Percentiles rank a stretch among this genome's conserved stretches.
Conservation (phyloP, 2,329 filamentous ascomycete species). For the Dactylella cylindrospora region DNA sequence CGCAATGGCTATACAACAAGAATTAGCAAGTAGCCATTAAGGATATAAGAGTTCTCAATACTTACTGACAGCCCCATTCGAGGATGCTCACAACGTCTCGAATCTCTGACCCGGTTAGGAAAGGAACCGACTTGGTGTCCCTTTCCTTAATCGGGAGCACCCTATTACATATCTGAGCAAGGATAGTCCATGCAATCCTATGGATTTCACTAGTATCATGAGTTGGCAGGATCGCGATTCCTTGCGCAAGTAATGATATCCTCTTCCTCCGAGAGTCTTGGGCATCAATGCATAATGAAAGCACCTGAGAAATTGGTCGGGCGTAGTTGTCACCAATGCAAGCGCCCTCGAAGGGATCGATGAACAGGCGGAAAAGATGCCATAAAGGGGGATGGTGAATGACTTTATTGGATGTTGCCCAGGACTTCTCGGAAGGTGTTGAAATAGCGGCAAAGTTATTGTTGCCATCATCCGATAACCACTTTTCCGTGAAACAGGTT, state of each 20-base stretch:
- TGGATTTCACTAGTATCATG: slow-evolving; percentile 56
- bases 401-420: slow-evolving; percentile 57
- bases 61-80: slow-evolving; percentile 57
- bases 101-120: slow-evolving; percentile 67
- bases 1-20: slow-evolving; percentile 16
- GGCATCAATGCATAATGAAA: slow-evolving; percentile 43
- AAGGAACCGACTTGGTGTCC: slow-evolving; percentile 54
- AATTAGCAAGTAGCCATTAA: background rate
- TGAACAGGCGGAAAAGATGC: slow-evolving; percentile 66
- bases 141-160: slow-evolving; percentile 51
- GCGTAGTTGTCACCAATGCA: slow-evolving; percentile 55
- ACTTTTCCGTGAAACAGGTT: slow-evolving; percentile 66
- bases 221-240: slow-evolving; percentile 58
- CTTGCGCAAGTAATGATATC: slow-evolving; percentile 49
- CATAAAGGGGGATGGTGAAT: slow-evolving; percentile 61
- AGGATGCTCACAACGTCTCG: slow-evolving; percentile 69
- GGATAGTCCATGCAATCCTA: slow-evolving; percentile 57
- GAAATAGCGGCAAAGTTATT: slow-evolving; percentile 64
- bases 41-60: background rate
- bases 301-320: slow-evolving; percentile 44
- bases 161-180: slow-evolving; percentile 54
- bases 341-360: slow-evolving; percentile 56
- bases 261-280: slow-evolving; percentile 51
- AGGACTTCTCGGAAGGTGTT: slow-evolving; percentile 65
- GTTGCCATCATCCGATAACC: slow-evolving; percentile 57